These are phyloP conservation scores for Candida labiduridarum DNA, from an alignment of 1,139 yeast genomes.

Conservation along the genomic window DNA sequence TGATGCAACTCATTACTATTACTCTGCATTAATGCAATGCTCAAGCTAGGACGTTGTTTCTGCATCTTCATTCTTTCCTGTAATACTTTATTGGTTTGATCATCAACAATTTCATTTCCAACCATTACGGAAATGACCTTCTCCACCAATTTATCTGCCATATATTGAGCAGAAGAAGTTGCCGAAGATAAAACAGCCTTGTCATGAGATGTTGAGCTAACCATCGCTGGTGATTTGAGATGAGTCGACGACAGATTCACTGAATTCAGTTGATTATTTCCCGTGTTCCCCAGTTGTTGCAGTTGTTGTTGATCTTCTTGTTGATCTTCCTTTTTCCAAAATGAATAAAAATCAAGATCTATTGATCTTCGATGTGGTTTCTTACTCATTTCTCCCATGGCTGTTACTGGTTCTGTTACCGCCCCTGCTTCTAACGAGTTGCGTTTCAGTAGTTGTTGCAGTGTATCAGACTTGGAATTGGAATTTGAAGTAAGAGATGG, in stretches of 20 bases:
- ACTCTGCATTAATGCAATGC: slow-evolving; percentile 68
- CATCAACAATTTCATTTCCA: slow-evolving; percentile 57
- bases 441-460: neutral
- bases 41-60: slow-evolving; percentile 65
- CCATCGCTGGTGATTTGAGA: neutral
- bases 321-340: slow-evolving; percentile 17
- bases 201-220: neutral
- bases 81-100: slow-evolving; percentile 36
- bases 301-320: no score
- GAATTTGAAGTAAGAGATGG: neutral
- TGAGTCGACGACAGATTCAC: slow-evolving; percentile 2
- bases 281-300: neutral
- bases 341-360: slow-evolving; percentile 20
- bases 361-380: slow-evolving; percentile 14
- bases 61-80: slow-evolving; percentile 59
- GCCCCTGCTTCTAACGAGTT: neutral
- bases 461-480: neutral
- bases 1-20: slow-evolving; percentile 70
- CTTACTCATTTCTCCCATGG: slow-evolving; percentile 4
- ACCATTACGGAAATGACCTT: slow-evolving; percentile 68
- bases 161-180: slow-evolving; percentile 22
- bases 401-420: neutral
- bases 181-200: slow-evolving; percentile 6
- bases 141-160: slow-evolving; percentile 73
- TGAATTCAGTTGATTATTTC: slow-evolving; percentile 3